Evolutionary conservation across 805 yeast species (phyloP).

Genomic region (Saccharomycopsis fibuligera): DNA sequence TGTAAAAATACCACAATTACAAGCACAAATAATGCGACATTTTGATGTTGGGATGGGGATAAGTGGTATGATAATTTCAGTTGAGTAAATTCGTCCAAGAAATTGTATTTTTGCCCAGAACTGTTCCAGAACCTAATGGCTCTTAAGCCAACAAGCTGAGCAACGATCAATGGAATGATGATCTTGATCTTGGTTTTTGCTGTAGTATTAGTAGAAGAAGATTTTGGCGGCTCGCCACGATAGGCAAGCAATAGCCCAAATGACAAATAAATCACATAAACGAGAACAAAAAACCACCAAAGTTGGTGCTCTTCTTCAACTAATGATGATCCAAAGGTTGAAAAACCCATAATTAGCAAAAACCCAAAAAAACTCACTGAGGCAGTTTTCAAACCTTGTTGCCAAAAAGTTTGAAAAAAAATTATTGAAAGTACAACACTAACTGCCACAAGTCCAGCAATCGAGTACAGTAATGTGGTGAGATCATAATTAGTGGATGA

Average conservation of each 20-base stretch:
- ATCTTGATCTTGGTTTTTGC: background rate
- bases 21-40: constrained; percentile 6
- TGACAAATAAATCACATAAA: constrained; percentile 22
- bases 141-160: constrained; percentile 35
- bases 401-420: background rate
- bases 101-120: constrained; percentile 75
- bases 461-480: constrained; percentile 33
- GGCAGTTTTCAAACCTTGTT: background rate
- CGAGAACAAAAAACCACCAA: constrained; percentile 78
- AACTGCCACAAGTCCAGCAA: constrained; percentile 24
- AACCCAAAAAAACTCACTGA: constrained; percentile 24
- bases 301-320: constrained; percentile 95
- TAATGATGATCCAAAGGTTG: constrained; percentile 80
- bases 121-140: constrained; percentile 77
- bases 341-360: constrained; percentile 37
- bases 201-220: background rate
- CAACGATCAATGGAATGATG: background rate
- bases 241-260: background rate
- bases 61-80: constrained; percentile 14
- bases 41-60: background rate
- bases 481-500: constrained; percentile 73
- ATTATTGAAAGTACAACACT: constrained; percentile 2
- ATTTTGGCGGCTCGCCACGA: too few relatives aligned
- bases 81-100: constrained; percentile 24
- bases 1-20: constrained; percentile 1